Evolutionary conservation across 108 stramenopile species (phyloP).

Genomic region (Schizochytrium sp.): DNA sequence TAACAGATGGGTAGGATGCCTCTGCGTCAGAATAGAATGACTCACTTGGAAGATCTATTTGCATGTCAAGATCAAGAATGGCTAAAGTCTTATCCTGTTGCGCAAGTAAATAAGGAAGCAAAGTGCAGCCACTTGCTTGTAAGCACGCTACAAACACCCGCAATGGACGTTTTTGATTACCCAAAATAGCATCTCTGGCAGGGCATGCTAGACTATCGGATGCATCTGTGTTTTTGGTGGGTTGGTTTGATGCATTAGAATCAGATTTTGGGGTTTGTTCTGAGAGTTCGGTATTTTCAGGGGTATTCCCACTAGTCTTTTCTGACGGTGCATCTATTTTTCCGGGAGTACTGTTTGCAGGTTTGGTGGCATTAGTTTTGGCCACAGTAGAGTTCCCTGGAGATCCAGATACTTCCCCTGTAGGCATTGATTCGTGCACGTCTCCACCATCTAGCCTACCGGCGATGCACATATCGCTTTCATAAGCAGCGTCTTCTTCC

Average conservation of each 20-base stretch:
- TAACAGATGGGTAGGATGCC: not conserved
- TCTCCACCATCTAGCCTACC: not conserved
- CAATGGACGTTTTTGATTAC: not conserved
- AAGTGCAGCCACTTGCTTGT: constrained; percentile 2
- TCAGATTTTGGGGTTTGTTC: not conserved
- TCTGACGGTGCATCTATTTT: too few relatives aligned
- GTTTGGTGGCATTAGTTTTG: too few relatives aligned
- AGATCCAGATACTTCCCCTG: not conserved
- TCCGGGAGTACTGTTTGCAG: too few relatives aligned
- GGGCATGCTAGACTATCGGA: not conserved
- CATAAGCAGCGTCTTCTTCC: not conserved
- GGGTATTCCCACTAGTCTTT: too few relatives aligned
- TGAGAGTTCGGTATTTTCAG: too few relatives aligned
- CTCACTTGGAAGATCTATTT: not conserved
- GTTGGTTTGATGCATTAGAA: not conserved
- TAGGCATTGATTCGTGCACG: not conserved
- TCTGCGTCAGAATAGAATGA: not conserved
- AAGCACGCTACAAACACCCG: constrained; percentile 35
- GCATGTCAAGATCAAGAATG: not conserved
- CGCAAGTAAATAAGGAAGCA: not conserved
- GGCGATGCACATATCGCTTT: not conserved
- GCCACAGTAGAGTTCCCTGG: not conserved
- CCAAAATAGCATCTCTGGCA: not conserved
- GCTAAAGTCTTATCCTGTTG: not conserved
- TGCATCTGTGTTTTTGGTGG: not conserved